Evolutionary conservation across 768 basidiomycete genomes (phyloP).

Genomic region (Ramaria rubella): DNA sequence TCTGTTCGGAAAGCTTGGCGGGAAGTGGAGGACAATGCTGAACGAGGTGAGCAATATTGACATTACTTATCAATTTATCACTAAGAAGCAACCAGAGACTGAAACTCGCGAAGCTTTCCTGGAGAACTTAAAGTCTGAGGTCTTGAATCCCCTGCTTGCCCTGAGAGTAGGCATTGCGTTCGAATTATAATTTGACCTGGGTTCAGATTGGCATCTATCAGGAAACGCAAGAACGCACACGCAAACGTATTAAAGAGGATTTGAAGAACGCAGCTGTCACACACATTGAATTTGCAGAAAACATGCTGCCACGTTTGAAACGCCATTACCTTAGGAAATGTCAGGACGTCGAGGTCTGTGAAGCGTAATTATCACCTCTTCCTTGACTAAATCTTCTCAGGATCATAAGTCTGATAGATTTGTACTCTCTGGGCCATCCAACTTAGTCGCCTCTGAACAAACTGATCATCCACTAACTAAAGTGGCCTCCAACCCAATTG

Average conservation of each 20-base stretch:
- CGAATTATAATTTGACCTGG: not conserved
- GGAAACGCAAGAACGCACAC: constrained; percentile 90
- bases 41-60: constrained; percentile 62
- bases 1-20: constrained; percentile 64
- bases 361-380: not conserved
- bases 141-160: constrained; percentile 59
- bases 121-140: constrained; percentile 59
- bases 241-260: constrained; percentile 87
- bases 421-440: not conserved
- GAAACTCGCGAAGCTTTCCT: constrained; percentile 78
- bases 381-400: constrained; percentile 29
- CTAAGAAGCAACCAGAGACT: constrained; percentile 61
- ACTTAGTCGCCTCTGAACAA: constrained; percentile 14
- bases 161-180: constrained; percentile 49
- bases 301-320: constrained; percentile 74
- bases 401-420: constrained; percentile 49
- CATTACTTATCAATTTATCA: not conserved
- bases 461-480: constrained; percentile 30
- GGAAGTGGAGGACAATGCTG: constrained; percentile 80
- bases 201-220: constrained; percentile 22
- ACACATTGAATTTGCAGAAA: constrained; percentile 79
- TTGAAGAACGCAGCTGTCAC: constrained; percentile 69
- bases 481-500: constrained; percentile 34
- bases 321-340: constrained; percentile 76
- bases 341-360: constrained; percentile 73